Evolutionary conservation across 257 asterid species (phyloP), one percentile per base, ranked within the genome.

Genomic region (Datura wrightii): DNA sequence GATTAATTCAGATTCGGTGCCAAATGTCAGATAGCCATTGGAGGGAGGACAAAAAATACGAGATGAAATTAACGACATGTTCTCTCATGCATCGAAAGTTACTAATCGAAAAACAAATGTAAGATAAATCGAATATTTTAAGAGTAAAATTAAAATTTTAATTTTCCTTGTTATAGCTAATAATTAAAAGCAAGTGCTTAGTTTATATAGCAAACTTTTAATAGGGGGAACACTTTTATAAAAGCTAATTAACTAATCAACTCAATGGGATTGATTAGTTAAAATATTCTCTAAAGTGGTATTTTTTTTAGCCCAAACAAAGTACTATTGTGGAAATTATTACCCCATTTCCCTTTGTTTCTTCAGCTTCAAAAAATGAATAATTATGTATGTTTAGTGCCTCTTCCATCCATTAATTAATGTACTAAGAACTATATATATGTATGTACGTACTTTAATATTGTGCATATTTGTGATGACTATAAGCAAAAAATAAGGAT

Each of bases 321-420:
- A 67, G 39, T 59, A 82, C 85, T 78, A 84, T 82, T 74, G 9
- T 72, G 53, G 63, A 81, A 84, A 80, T 88, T 82, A 86, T 76
- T 72, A 56, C 82, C 69, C 85, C 84, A 80, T 81, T 84, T 83
- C 11, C 71, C 71, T 83, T 70, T 72, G 71, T 79, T 87, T 70
- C 78, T 82, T 87, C 48, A 70, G 60, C 80, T 80, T 69, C 76
- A 4, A 56, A 46, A 58, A n/a, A 80, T 48, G 41, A 59, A 55
- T 81, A 42, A 58, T 81, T 19, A 60, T 59, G 84, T 63, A 81
- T 81, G 84, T 81, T 60, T 42, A 60, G 84, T 81, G 84, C 59
- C 24, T 60, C 55, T 81, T 55, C 84, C 59, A 80, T 80, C 71
- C 59, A 80, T 80, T 55, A 3, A 39, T 42, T 62, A 58, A 59